A percentile compares a stretch with the other conserved stretches of the same genome.
Conservation (phyloP, 106 monocot genomes). For the Chionographis japonica region DNA sequence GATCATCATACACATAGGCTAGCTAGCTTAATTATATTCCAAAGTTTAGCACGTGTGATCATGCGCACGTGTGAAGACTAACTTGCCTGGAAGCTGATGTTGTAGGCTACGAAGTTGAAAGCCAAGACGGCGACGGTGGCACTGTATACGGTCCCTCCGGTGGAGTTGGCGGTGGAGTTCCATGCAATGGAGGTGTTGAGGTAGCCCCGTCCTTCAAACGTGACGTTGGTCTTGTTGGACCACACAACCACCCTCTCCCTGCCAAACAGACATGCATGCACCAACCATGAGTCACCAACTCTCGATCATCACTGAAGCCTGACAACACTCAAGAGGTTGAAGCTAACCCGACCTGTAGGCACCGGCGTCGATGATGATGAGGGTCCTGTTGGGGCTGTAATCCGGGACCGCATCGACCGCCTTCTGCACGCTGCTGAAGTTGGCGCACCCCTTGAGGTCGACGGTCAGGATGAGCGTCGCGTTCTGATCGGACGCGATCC, state of each 20-base stretch:
- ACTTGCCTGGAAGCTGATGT: slow-evolving; percentile 60
- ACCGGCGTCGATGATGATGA: slow-evolving; percentile 56
- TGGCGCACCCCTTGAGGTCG: slow-evolving; percentile 50
- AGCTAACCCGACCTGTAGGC: slow-evolving; percentile 40
- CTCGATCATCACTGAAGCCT: background rate
- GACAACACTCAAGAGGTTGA: background rate
- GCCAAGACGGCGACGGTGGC: slow-evolving; percentile 44
- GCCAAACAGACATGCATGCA: slow-evolving; percentile 3
- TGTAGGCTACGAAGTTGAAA: slow-evolving; percentile 58
- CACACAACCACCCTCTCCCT: slow-evolving; percentile 64
- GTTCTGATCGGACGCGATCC: slow-evolving; percentile 25
- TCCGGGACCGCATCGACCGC: slow-evolving; percentile 64
- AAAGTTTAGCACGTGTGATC: too few species aligned
- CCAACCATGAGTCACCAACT: background rate
- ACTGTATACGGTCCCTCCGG: slow-evolving; percentile 47
- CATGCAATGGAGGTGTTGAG: slow-evolving; percentile 51
- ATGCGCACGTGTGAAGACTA: too few species aligned
- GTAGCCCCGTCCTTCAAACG: slow-evolving; percentile 57
- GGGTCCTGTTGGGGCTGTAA: slow-evolving; percentile 32
- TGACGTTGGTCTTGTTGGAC: slow-evolving; percentile 53
- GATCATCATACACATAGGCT: too few species aligned
- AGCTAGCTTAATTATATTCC: too few species aligned
- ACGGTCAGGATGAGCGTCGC: slow-evolving; percentile 45
- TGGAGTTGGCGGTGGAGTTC: slow-evolving; percentile 67
- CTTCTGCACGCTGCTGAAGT: slow-evolving; percentile 70